Evolutionary conservation across 2,329 filamentous ascomycete species (phyloP).

Genomic region (Colletotrichum cuscutae): DNA sequence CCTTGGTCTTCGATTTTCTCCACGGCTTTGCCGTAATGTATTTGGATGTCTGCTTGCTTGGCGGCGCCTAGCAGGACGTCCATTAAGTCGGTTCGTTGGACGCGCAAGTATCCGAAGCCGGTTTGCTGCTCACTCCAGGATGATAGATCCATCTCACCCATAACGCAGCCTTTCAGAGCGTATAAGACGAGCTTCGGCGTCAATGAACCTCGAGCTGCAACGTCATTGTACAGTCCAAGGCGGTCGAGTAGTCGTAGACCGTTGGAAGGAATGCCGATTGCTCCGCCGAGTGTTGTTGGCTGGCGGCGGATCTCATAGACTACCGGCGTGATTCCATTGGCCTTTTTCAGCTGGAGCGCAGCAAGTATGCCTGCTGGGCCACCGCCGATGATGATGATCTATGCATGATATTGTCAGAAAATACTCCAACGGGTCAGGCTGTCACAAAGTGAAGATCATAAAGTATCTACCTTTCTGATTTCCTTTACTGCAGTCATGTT

Average conservation of each 20-base stretch:
- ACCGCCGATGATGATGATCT: slow-evolving; percentile 22
- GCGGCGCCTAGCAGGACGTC: slow-evolving; percentile 9
- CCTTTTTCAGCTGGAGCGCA: slow-evolving; percentile 13
- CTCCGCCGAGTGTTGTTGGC: slow-evolving; percentile 14
- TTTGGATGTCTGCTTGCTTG: neutral
- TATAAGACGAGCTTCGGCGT: slow-evolving; percentile 15
- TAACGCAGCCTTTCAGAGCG: slow-evolving; percentile 5
- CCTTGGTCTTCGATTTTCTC: slow-evolving; percentile 1
- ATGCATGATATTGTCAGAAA: too few relatives aligned
- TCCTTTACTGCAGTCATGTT: neutral
- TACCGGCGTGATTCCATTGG: neutral
- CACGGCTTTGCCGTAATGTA: slow-evolving; percentile 13
- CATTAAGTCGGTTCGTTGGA: slow-evolving; percentile 13
- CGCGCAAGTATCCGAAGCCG: slow-evolving; percentile 20
- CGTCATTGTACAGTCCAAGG: slow-evolving; percentile 8
- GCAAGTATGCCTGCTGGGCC: slow-evolving; percentile 43
- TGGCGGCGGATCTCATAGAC: slow-evolving; percentile 21
- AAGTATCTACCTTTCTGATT: neutral
- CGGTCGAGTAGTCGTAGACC: slow-evolving; percentile 16
- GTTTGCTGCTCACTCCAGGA: slow-evolving; percentile 20
- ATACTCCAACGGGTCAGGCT: neutral
- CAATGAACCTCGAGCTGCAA: slow-evolving; percentile 8
- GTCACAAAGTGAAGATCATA: too few relatives aligned
- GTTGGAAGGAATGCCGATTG: slow-evolving; percentile 25
- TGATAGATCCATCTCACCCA: slow-evolving; percentile 20